These are phyloP conservation scores for Gossypium turneri DNA, from an alignment of 345 rosid genomes.

Conservation along the genomic window DNA sequence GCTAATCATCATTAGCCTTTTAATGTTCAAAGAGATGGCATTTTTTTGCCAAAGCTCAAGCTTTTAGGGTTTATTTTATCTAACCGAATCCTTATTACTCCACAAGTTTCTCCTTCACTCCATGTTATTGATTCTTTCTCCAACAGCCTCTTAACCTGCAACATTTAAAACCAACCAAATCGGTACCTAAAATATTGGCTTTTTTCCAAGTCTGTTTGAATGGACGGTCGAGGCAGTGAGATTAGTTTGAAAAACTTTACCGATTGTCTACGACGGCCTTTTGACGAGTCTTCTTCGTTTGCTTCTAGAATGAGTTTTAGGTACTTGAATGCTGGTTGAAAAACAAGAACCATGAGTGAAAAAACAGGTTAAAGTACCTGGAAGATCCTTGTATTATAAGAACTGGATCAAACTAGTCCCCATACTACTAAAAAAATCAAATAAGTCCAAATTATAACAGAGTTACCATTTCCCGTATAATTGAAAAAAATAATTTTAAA, in stretches of 20 bases:
- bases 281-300: constrained; percentile 30
- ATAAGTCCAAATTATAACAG: too few species aligned
- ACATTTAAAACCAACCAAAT: background rate
- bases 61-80: constrained; percentile 36
- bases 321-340: constrained; percentile 40
- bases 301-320: constrained; percentile 46
- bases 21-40: background rate
- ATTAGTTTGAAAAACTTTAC: constrained; percentile 23
- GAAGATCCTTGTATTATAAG: too few species aligned
- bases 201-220: too few species aligned
- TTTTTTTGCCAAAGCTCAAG: constrained; percentile 37
- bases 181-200: background rate
- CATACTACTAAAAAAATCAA: too few species aligned
- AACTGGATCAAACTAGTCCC: too few species aligned
- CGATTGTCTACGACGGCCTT: constrained; percentile 44
- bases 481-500: too few species aligned
- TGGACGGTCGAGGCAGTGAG: too few species aligned
- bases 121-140: constrained; percentile 50
- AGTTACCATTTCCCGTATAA: too few species aligned
- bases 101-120: constrained; percentile 37
- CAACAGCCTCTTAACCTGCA: constrained; percentile 44
- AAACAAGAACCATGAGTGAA: background rate
- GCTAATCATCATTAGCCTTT: background rate
- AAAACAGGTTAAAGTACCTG: background rate
- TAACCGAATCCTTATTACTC: constrained; percentile 36